Base-by-base conservation (phyloP, 2,329 filamentous ascomycete species). In the Ceratocystis variospora region DNA sequence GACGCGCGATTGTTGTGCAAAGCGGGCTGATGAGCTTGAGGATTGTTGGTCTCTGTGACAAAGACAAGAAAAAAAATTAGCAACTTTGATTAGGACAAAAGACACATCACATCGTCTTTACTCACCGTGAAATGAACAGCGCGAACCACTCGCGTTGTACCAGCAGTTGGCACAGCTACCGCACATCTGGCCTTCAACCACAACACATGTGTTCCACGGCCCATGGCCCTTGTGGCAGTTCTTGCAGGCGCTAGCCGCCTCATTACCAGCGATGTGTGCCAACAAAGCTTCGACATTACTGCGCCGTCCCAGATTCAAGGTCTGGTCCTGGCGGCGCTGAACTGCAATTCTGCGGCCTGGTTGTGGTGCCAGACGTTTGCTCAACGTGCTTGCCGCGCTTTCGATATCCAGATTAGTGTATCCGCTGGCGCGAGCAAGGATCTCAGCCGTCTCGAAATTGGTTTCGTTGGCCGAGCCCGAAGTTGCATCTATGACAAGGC, bases 151-250 rank as follows among this genome's bases (percentile, higher is more conserved):
- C 6, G 82, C 82, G 66, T 85, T 85, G 73, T 82, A 85, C 82
- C 83, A 85, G 72, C 83, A 85, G 71, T 85, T 85, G 67, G 82
- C 79, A 69, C 83, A 85, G 70, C 81, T 83, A 8, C 83, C 82
- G 67, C 81, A 84, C 80, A 85, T 81, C 71, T 83, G 80, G 1
- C 82, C 82, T 61, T 80, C 79, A 25, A 82, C 79, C n/a, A 83
- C 75, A n/a, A 85, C 77, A 69, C 83, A 85, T 17, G 77, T 76
- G 0, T 76, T 80, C 82, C 82, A 85, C 0, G 83, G 82, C 0
- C 83, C 83, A 68, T 84, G 81, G 3, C 81, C 81, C 71, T 83
- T 84, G 72, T 79, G 77, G 71, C 83, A 85, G 72, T 83, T 84
- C 73, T 83, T 82, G 73, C 83, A 85, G 0, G 80, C 76, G n/a